phyloP scores from a whole-genome alignment of 83 land plant species.

The Larix sibirica region DNA sequence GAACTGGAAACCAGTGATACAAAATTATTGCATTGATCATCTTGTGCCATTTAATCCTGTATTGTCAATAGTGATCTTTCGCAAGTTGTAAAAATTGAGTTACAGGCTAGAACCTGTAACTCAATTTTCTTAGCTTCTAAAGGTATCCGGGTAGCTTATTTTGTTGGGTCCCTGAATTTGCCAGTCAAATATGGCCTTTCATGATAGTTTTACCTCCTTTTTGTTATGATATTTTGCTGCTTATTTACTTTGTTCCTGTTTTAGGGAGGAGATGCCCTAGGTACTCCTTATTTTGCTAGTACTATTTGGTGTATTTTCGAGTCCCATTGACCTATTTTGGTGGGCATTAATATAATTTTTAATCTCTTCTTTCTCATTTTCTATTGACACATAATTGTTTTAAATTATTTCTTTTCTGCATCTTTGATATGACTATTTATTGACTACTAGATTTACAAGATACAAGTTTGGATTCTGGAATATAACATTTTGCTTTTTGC shows the following conservation, averaged over 20 bases:
- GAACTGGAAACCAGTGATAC: too few relatives aligned
- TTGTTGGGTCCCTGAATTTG: background rate
- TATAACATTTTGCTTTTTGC: background rate
- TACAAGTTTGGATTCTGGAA: background rate
- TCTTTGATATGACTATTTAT: background rate
- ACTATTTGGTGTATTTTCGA: too few relatives aligned
- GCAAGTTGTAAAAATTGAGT: too few relatives aligned
- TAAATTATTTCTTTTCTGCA: background rate
- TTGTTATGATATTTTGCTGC: too few relatives aligned
- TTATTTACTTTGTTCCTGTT: too few relatives aligned
- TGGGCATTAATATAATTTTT: background rate
- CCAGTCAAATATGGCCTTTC: background rate
- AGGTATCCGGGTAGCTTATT: background rate
- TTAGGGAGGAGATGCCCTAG: too few relatives aligned
- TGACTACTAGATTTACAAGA: background rate
- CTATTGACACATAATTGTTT: background rate
- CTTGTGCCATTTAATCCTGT: too few relatives aligned
- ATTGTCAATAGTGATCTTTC: too few relatives aligned
- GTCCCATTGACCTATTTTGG: too few relatives aligned
- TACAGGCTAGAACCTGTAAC: too few relatives aligned
- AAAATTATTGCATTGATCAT: too few relatives aligned
- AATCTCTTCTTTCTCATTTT: background rate
- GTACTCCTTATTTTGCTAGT: too few relatives aligned
- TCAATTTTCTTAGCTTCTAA: background rate
- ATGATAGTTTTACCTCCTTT: background rate